Evolutionary conservation across 345 rosid species (phyloP), one percentile per base, ranked within the genome.

Genomic region (Atalantia buxifolia): DNA sequence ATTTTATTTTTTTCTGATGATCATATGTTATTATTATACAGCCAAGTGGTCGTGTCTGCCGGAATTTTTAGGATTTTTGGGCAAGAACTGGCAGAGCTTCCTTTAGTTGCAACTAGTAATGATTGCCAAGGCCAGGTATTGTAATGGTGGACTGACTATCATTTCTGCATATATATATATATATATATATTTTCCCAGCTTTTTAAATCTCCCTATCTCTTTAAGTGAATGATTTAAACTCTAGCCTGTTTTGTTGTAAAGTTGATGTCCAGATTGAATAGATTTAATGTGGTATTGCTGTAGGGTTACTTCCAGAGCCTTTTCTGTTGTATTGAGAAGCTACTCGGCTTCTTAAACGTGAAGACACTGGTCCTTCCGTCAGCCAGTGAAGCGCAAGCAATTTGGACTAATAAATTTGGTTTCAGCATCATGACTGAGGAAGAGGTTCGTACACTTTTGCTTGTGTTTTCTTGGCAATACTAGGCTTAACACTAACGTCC

Each of bases 261-360:
- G 63, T 22, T 28, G 45, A 68, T 28, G 48, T 71, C 27, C 45
- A 27, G 59, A 63, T 48, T 53, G 21, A 70, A 21, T 66, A 30
- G 69, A 48, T 27, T 10, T 9, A 72, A 66, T 77, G 16, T 3
- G 16, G 2, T 48, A 1, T 68, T 31, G 30, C 22, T 88, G 81
- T 80, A 96, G 99, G 99, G 99, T 66, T 94, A 94, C 82, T 96
- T 96, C 83, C 94, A 89, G 72, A 85, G 91, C 66, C 80, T 96
- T 31, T 96, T 94, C 82, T 79, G 82, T 27, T 92, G 99, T 84
- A 73, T 94, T 16, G 89, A 96, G 84, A 87, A 84, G 82, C 91
- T 96, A 63, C 89, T 96, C 0, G 81, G 90, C 71, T 88, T 83
- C 76, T 84, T 96, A 71, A 84, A 88, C 16, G 93, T 94, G 76